Evolutionary conservation across 208 protist species (phyloP).

Genomic region (Trichomonas gallinae): DNA sequence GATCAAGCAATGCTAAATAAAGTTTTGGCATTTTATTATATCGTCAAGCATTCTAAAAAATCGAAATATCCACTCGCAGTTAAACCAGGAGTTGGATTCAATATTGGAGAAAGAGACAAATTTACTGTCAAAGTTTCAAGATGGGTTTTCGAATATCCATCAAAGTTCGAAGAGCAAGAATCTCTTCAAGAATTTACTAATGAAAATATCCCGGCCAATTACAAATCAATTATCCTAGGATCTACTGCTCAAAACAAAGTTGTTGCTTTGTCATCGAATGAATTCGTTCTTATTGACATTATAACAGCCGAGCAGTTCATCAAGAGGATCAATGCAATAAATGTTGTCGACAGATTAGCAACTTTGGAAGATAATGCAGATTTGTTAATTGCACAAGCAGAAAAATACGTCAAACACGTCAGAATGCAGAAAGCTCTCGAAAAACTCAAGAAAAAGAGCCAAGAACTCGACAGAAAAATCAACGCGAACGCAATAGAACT

Average conservation of each 20-base stretch:
- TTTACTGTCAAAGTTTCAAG: neutral
- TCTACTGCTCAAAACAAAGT: neutral
- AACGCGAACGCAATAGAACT: neutral
- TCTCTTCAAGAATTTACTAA: neutral
- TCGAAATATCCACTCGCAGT: neutral
- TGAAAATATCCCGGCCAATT: neutral
- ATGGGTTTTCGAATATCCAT: neutral
- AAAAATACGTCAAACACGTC: neutral
- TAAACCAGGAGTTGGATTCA: neutral
- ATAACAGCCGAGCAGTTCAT: neutral
- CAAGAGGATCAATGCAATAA: neutral
- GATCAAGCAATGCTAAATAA: neutral
- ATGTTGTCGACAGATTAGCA: neutral
- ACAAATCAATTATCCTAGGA: neutral
- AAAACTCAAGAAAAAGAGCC: neutral
- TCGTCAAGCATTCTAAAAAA: neutral
- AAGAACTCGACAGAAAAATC: neutral
- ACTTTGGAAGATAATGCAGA: neutral
- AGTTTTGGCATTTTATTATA: neutral
- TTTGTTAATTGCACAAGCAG: neutral
- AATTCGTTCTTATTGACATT: neutral
- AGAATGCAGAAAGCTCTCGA: neutral
- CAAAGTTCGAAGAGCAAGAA: neutral
- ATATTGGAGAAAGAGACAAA: neutral
- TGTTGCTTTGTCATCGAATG: neutral